Evolutionary conservation across 306 rosid genomes (phyloP), one percentile per base, ranked within the genome.

Genomic region (Inga leiocalycina): DNA sequence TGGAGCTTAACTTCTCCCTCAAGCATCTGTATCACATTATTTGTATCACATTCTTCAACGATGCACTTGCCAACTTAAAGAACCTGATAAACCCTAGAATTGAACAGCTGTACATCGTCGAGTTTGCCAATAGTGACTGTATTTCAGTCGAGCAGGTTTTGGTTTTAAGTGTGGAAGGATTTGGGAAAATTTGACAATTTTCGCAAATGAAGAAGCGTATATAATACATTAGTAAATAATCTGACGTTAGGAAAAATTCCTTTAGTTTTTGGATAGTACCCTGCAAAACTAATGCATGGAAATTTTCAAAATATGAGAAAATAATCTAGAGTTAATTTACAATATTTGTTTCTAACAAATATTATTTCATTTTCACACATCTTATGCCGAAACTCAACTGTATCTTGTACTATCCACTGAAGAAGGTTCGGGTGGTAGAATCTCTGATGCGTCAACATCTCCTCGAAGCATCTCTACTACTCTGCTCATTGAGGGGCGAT

Each of bases 401-500:
- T 61, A 35, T 61, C 35, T 10, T 4, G 35, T 4, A 61, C 67
- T 10, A 24, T 11, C 8, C 32, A 4, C 35, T 61, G 68, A 27
- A 27, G 30, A 41, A 27, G 73, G 81, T 44, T 77, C 32, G 2
- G 32, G 19, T 44, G 30, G 73, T 11, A 64, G 71, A 77, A 43
- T 54, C 51, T 78, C 64, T 66, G 35, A 56, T 3, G 37, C 4
- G 22, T 59, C 34, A 59, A 10, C 74, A 30, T 68, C 54, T 79
- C 71, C 77, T 54, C 70, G 70, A 80, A 70, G 83, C 83, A 80
- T 80, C 59, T 80, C 48, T 24, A 71, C 71, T 11, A 70, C 77
- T 56, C 41, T 49, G 4, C 48, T 80, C 77, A 80, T 80, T 41
- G 83, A 54, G 34, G 83, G 77, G 17, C 70, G 83, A 52, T 79